Conservation (phyloP, 768 basidiomycete genomes). For the Russula dissimulans region DNA sequence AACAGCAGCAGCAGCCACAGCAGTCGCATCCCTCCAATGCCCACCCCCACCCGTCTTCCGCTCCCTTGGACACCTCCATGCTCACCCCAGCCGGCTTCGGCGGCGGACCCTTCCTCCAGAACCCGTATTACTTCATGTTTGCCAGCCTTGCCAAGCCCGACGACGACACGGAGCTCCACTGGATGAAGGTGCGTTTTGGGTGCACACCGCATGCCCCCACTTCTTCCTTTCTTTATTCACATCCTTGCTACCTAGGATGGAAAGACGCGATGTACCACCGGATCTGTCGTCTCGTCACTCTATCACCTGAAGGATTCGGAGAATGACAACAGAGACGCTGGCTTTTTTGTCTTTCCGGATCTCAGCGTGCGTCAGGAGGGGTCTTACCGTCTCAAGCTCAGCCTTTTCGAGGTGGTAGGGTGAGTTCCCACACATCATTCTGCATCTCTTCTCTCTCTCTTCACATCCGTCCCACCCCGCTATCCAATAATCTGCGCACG, state of each 20-base stretch:
- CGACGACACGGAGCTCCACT: constrained; percentile 82
- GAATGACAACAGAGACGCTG: constrained; percentile 58
- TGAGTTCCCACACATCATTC: constrained; percentile 31
- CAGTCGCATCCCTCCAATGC: background rate
- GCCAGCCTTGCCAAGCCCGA: constrained; percentile 84
- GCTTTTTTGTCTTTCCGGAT: constrained; percentile 96
- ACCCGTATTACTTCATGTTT: constrained; percentile 96
- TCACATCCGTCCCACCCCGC: background rate
- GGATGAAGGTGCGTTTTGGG: constrained; percentile 52
- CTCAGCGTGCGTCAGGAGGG: constrained; percentile 89
- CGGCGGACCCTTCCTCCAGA: constrained; percentile 64
- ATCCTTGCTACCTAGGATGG: constrained; percentile 48
- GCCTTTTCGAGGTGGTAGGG: constrained; percentile 88
- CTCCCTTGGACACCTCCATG: constrained; percentile 13
- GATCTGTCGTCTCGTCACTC: constrained; percentile 79
- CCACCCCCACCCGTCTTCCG: background rate
- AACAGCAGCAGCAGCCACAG: background rate
- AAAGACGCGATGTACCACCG: constrained; percentile 84
- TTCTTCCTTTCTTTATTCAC: constrained; percentile 1
- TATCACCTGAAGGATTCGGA: constrained; percentile 77
- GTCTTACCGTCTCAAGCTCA: constrained; percentile 66
- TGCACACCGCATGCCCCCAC: background rate
- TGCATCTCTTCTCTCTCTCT: background rate
- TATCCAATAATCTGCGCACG: background rate
- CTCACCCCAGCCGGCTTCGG: constrained; percentile 27